Evolutionary conservation across 306 rosid genomes (phyloP), one percentile per base, ranked within the genome.

Genomic region (Canavalia ensiformis): DNA sequence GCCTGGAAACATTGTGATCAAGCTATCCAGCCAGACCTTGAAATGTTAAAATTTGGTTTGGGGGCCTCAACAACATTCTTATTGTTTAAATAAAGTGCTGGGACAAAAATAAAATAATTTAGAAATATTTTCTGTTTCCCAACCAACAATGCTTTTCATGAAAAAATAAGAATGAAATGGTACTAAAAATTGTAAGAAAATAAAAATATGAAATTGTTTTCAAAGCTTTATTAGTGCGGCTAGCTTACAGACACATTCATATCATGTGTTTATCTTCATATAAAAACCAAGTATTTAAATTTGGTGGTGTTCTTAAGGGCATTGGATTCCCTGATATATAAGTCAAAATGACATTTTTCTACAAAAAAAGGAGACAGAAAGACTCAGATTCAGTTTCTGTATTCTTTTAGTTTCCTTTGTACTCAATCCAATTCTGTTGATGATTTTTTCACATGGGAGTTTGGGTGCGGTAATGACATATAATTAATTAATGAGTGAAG

Each of bases 371-470:
- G 8, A 55, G 18, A 13, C 46, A 18, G 28, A 58, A 12, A 45
- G 46, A 39, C 39, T 58, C 10, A 45, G 54, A 41, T 72, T 42
- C 64, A 60, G n/a, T n/a, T 57, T 60, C 66, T 78, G 67, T 74
- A 50, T 57, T 74, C 33, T 41, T 63, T 12, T 49, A n/a, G 51
- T 31, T 74, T 57, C 46, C 5, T 73, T 29, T 54, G 34, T 70
- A 66, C n/a, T 66, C 49, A 7, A 58, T 55, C 44, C 11, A 50
- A 57, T 41, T 70, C 49, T 72, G 45, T 57, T 66, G 72, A 63
- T 11, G n/a, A n/a, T n/a, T 30, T 66, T 41, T 42, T 8, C 58
- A 28, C 8, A 10, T 58, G 52, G 51, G 25, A 8, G 34, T 73
- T 63, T 12, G 65, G 55, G 59, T 78, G 81, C 72, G 39, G n/a